phyloP scores from a whole-genome alignment of 2,329 filamentous ascomycete species.

The Pseudocercospora cruenta region DNA sequence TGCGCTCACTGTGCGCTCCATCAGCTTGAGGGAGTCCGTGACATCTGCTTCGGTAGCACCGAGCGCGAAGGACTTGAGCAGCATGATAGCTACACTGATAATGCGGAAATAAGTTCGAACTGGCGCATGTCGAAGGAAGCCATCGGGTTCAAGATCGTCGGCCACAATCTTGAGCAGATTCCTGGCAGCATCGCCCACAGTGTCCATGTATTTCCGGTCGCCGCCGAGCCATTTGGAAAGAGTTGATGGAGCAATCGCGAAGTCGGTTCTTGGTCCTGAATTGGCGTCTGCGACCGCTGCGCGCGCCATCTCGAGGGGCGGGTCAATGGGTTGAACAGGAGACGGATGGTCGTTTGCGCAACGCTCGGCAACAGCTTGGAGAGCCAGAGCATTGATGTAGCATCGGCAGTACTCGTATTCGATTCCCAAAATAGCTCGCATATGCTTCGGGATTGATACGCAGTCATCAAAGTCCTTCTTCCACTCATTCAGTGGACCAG shows the following conservation, averaged over 20 bases:
- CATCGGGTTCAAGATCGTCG: conserved; percentile 71
- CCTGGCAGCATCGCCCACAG: conserved; percentile 77
- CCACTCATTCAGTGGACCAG: conserved; percentile 78
- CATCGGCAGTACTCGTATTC: conserved; percentile 95
- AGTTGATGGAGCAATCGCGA: conserved; percentile 50
- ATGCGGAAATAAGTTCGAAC: conserved; percentile 86
- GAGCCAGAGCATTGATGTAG: conserved; percentile 89
- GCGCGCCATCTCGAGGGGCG: conserved; percentile 35
- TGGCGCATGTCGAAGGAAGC: conserved; percentile 79
- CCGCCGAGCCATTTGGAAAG: conserved; percentile 58
- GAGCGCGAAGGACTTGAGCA: conserved; percentile 81
- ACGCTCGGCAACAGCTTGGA: conserved; percentile 93
- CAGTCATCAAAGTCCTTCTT: conserved; percentile 77
- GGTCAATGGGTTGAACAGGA: conserved; percentile 33
- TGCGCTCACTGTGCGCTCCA: conserved; percentile 74
- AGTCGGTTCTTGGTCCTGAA: conserved; percentile 42
- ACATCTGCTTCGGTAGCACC: conserved; percentile 79
- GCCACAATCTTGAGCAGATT: conserved; percentile 78
- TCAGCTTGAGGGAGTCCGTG: conserved; percentile 71
- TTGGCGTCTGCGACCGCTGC: conserved; percentile 37
- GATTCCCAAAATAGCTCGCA: conserved; percentile 80
- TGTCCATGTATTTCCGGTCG: conserved; percentile 64
- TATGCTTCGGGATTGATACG: conserved; percentile 56
- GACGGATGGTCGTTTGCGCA: conserved; percentile 74
- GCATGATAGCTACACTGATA: conserved; percentile 81